A percentile compares a stretch with the other conserved stretches of the same genome.
These are phyloP conservation scores for Coniochaeta pulveracea DNA, from an alignment of 2,329 filamentous ascomycete species.

Conservation along the genomic window DNA sequence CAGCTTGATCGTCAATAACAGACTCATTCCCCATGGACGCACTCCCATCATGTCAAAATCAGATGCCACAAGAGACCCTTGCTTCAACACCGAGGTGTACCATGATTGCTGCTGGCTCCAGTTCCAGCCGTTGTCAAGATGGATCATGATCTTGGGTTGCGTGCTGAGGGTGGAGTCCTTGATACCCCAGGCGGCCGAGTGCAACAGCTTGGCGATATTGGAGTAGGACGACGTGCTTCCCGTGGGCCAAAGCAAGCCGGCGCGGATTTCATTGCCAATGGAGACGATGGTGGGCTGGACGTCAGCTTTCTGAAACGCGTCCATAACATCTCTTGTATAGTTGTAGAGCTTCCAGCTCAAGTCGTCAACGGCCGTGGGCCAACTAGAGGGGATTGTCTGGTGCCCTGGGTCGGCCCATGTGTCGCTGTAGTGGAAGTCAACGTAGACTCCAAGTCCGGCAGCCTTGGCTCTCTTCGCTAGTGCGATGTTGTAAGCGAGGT, in stretches of 20 bases:
- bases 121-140: slow-evolving; percentile 67
- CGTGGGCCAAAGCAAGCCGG: slow-evolving; percentile 55
- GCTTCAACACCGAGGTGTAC: slow-evolving; percentile 44
- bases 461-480: slow-evolving; percentile 55
- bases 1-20: no score
- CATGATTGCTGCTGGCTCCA: slow-evolving; percentile 50
- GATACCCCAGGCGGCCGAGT: slow-evolving; percentile 52
- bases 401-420: slow-evolving; percentile 53
- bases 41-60: slow-evolving; percentile 60
- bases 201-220: slow-evolving; percentile 53
- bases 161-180: slow-evolving; percentile 47
- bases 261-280: slow-evolving; percentile 64
- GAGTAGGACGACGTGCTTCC: slow-evolving; percentile 41
- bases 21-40: no score
- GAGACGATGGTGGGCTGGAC: slow-evolving; percentile 51
- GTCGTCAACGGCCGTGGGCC: slow-evolving; percentile 47
- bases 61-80: slow-evolving; percentile 32
- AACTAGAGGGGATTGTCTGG: slow-evolving; percentile 51
- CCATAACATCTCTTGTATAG: slow-evolving; percentile 52
- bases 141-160: slow-evolving; percentile 60
- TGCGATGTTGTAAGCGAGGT: slow-evolving; percentile 58
- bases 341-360: slow-evolving; percentile 54
- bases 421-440: slow-evolving; percentile 16
- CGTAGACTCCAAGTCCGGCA: slow-evolving; percentile 46
- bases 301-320: slow-evolving; percentile 44